phyloP scores from a whole-genome alignment of 1,284 basidiomycete species.

The Phaffia rhodozyma region DNA sequence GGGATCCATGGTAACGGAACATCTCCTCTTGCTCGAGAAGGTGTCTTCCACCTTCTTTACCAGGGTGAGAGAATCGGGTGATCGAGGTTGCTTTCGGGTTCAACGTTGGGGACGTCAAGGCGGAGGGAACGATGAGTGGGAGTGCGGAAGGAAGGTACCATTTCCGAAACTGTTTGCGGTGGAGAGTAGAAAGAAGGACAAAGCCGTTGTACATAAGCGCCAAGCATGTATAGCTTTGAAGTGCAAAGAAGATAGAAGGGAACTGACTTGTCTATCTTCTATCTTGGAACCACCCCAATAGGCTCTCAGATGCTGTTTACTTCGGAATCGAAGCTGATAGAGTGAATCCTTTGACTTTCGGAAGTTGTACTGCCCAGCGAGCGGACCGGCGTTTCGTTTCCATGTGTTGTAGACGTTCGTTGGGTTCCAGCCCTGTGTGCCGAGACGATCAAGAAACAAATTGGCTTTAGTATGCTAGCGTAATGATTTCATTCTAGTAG shows the following conservation, averaged over 20 bases:
- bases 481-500: not conserved
- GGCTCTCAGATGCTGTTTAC: not conserved
- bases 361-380: conserved; percentile 6
- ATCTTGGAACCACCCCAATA: conserved; percentile 8
- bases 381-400: conserved; percentile 9
- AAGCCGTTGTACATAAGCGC: not conserved
- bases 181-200: not conserved
- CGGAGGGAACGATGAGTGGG: conserved; percentile 5
- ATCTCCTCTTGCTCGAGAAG: conserved; percentile 7
- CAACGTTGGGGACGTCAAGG: conserved; percentile 2
- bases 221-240: too few species aligned
- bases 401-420: conserved; percentile 16
- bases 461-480: too few species aligned
- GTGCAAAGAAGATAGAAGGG: not conserved
- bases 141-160: conserved; percentile 13
- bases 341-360: conserved; percentile 1
- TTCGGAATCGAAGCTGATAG: conserved; percentile 4
- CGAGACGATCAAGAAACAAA: not conserved
- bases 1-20: conserved; percentile 35
- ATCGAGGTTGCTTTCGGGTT: not conserved
- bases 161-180: conserved; percentile 3
- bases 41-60: conserved; percentile 19
- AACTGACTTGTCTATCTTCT: conserved; percentile 5
- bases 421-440: conserved; percentile 4
- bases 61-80: conserved; percentile 10